Percentiles rank a stretch among this genome's conserved stretches.
phyloP scores from a whole-genome alignment of 78 protist species.

The Goniomonas avonlea region DNA sequence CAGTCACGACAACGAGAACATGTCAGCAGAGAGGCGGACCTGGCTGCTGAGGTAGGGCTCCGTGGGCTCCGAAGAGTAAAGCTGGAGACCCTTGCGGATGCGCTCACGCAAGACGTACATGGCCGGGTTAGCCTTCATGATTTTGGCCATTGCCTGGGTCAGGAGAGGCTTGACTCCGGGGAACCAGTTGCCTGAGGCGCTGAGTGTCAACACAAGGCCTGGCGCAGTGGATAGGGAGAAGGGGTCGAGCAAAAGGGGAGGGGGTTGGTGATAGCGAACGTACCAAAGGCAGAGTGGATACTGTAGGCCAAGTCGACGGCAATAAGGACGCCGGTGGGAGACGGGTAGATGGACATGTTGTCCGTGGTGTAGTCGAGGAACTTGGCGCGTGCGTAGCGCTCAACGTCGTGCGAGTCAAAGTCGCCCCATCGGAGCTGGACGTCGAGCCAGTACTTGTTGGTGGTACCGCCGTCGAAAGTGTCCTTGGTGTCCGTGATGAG shows the following conservation, averaged over 20 bases:
- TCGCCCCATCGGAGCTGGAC: constrained; percentile 99
- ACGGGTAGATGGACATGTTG: constrained; percentile 95
- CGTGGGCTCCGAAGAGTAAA: constrained; percentile 81
- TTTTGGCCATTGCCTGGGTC: constrained; percentile 91
- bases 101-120: constrained; percentile 96
- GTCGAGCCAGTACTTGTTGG: constrained; percentile 97
- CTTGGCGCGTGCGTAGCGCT: constrained; percentile 92
- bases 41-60: constrained; percentile 64
- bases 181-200: constrained; percentile 98
- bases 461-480: constrained; percentile 65
- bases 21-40: constrained; percentile 46
- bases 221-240: background rate
- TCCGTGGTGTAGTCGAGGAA: constrained; percentile 97
- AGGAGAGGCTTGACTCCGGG: constrained; percentile 88
- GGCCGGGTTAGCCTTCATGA: constrained; percentile 93
- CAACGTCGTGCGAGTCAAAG: constrained; percentile 86
- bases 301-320: constrained; percentile 98
- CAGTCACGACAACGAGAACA: background rate
- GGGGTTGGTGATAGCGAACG: background rate
- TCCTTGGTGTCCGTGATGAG: constrained; percentile 83
- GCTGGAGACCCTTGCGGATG: constrained; percentile 96
- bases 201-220: too few relatives aligned
- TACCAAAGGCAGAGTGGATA: constrained; percentile 50
- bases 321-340: constrained; percentile 92
- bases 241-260: background rate